These are phyloP conservation scores for Houttuynia cordata DNA, from an alignment of 164 flowering plant genomes.

Conservation along the genomic window DNA sequence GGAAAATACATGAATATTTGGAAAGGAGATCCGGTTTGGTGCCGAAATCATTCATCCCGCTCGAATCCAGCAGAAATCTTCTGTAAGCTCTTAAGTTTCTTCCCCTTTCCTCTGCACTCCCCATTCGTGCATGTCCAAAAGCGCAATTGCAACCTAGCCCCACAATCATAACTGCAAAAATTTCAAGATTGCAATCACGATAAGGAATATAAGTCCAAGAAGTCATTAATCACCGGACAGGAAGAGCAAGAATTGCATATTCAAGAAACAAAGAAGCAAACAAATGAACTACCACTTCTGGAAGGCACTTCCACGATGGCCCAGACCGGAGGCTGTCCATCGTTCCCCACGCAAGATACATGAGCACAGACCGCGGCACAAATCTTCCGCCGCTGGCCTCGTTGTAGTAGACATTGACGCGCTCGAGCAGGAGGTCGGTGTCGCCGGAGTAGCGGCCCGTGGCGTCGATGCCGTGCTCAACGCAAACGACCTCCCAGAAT, in stretches of 20 bases:
- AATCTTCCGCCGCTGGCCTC: too few relatives aligned
- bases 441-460: too few relatives aligned
- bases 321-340: too few relatives aligned
- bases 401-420: too few relatives aligned
- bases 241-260: background rate
- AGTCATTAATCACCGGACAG: too few relatives aligned
- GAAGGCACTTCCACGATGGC: constrained; percentile 6
- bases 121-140: constrained; percentile 5
- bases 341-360: too few relatives aligned
- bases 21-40: constrained; percentile 9
- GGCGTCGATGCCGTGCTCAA: too few relatives aligned
- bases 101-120: background rate
- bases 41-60: background rate
- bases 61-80: background rate
- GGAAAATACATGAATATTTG: constrained; percentile 5
- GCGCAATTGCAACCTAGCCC: constrained; percentile 2
- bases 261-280: too few relatives aligned
- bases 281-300: constrained; percentile 3
- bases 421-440: too few relatives aligned
- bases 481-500: too few relatives aligned
- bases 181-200: background rate
- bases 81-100: background rate
- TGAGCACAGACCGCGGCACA: too few relatives aligned
- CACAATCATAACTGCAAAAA: constrained; percentile 1
- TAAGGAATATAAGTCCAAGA: background rate